Evolutionary conservation across 129 eudicot species (phyloP).

Genomic region (Chrysanthemum lavandulifolium): DNA sequence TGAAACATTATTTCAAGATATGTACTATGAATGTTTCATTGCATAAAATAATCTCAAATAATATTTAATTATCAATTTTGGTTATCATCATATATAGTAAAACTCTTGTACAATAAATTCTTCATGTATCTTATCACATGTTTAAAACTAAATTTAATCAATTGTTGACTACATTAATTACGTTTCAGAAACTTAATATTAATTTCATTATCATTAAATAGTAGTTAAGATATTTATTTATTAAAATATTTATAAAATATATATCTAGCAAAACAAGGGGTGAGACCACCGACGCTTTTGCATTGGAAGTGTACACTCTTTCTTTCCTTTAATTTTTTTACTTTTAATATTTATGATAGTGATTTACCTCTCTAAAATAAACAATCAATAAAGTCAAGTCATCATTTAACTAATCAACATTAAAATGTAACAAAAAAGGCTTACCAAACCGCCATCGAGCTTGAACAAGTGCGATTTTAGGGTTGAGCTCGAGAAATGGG

Average conservation of each 20-base stretch:
- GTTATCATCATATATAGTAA: neutral
- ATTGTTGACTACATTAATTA: conserved; percentile 10
- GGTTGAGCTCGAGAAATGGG: conserved; percentile 79
- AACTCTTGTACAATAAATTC: neutral
- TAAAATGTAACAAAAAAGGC: conserved; percentile 2
- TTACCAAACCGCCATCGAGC: conserved; percentile 98
- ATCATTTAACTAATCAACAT: neutral
- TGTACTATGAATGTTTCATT: conserved; percentile 5
- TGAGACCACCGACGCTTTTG: conserved; percentile 30
- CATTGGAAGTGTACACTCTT: conserved; percentile 2
- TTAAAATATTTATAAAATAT: neutral
- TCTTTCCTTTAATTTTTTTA: neutral
- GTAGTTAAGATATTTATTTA: too few species aligned
- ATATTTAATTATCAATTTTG: neutral
- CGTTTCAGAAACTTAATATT: neutral
- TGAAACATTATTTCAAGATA: conserved; percentile 3
- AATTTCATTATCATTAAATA: neutral
- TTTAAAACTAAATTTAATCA: too few species aligned
- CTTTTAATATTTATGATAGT: neutral
- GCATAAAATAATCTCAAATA: neutral
- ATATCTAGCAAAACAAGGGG: neutral
- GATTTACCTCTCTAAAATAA: too few species aligned
- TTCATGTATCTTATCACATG: neutral
- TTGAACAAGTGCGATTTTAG: conserved; percentile 92
- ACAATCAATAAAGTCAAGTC: neutral